A percentile compares a stretch with the other conserved stretches of the same genome.
Evolutionary conservation across 495 filamentous ascomycete species (phyloP).

Genomic region (Bacidia rubella): DNA sequence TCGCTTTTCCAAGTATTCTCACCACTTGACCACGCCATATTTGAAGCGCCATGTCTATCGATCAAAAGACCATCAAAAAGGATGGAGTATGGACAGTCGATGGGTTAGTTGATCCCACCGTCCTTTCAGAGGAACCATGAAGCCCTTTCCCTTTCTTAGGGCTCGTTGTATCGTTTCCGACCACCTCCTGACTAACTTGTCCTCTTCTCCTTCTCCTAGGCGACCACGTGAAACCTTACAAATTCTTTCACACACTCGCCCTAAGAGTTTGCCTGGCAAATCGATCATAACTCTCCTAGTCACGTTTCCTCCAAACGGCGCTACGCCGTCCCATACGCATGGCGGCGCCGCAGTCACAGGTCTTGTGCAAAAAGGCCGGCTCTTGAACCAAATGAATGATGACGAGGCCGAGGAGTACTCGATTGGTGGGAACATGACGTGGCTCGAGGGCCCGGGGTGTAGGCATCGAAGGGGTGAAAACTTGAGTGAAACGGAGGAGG

Average conservation of each 20-base stretch:
- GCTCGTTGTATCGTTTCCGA: background rate
- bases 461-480: slow-evolving; percentile 32
- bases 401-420: slow-evolving; percentile 17
- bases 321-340: slow-evolving; percentile 31
- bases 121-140: background rate
- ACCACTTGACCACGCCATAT: no score
- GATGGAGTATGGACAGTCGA: slow-evolving; percentile 7
- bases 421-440: slow-evolving; percentile 24
- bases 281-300: slow-evolving; percentile 24
- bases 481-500: slow-evolving; percentile 2
- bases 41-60: background rate
- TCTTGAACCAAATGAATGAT: slow-evolving; percentile 33
- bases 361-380: slow-evolving; percentile 22
- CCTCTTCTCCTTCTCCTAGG: background rate
- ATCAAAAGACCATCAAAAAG: slow-evolving; percentile 2
- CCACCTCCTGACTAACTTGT: background rate
- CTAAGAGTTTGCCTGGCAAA: slow-evolving; percentile 20
- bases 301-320: slow-evolving; percentile 26
- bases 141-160: background rate
- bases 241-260: background rate
- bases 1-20: no score
- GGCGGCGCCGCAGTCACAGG: slow-evolving; percentile 25
- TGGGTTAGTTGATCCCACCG: slow-evolving; percentile 2
- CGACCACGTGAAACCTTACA: background rate
- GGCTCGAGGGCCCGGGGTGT: slow-evolving; percentile 29